Evolutionary conservation across 495 filamentous ascomycete genomes (phyloP), one percentile per base, ranked within the genome.

Genomic region (Wilcoxina mikolae): DNA sequence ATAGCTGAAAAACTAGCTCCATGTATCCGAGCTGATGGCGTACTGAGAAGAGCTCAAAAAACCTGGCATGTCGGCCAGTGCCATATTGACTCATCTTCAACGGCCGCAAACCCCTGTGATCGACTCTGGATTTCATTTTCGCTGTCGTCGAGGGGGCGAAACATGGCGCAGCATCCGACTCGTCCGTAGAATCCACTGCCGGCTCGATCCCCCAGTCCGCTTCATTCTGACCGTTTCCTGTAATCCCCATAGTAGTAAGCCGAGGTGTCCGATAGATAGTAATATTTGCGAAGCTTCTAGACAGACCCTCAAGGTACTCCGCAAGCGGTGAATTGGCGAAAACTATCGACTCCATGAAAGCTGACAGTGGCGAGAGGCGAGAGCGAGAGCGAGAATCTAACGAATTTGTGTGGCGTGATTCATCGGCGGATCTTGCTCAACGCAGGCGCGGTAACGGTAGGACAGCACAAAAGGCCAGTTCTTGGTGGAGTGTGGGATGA

Each of bases 261-360:
- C 18, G 53, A 53, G 27, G 27, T 20, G 17, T n/a, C 17, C 24
- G 28, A 43, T 5, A 18, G 42, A 45, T 45, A 9, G 20, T 9
- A 45, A 17, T 20, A 5, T 20, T 45, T 7, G 42, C 20, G 12
- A 9, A 9, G 43, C 26, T 57, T 27, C 26, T 26, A 12, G 26
- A 71, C 71, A 58, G 67, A 95, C 90, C 91, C 77, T 94, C 83
- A 55, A 98, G 80, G 73, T 94, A 95, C 58, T 85, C 82, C 66
- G 87, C 87, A 71, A 96, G 75, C 56, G 91, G 91, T 61, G 87
- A 86, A 68, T 88, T 81, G 70, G 91, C 83, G 71, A 83, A 86
- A 61, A 95, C 79, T 59, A 95, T 74, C 61, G 85, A 81, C 77
- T 95, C 91, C 91, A 96, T 98, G 70, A 59, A n/a, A 61, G 62